A percentile compares a stretch with the other conserved stretches of the same genome.
Evolutionary conservation across 768 basidiomycete species (phyloP).

Genomic region (Omphalotus guepiniiformis): DNA sequence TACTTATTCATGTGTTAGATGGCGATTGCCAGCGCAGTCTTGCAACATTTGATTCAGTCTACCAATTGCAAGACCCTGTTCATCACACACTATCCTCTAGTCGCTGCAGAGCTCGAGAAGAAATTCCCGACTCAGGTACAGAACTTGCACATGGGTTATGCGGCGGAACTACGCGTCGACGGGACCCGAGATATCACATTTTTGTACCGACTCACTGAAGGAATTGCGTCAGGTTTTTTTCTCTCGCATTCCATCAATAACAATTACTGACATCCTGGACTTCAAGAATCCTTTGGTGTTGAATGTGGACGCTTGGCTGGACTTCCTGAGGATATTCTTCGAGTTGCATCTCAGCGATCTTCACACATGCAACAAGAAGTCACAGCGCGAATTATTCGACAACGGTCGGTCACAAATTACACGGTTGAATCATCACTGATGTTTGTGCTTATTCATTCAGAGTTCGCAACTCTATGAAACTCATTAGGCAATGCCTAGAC

Average conservation of each 20-base stretch:
- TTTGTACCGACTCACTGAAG: constrained; percentile 69
- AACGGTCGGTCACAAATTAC: constrained; percentile 37
- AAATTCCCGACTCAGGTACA: constrained; percentile 57
- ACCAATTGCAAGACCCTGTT: constrained; percentile 76
- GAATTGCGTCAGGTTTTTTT: constrained; percentile 55
- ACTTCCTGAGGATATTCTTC: constrained; percentile 66
- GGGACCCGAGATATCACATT: constrained; percentile 82
- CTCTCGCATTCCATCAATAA: background rate
- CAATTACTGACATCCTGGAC: background rate
- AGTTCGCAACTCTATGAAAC: background rate
- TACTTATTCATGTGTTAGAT: constrained; percentile 44
- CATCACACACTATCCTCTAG: constrained; percentile 91
- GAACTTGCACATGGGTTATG: constrained; percentile 87
- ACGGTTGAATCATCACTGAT: background rate
- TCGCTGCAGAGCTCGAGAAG: constrained; percentile 64
- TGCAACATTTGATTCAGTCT: constrained; percentile 61
- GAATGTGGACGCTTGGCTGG: constrained; percentile 90
- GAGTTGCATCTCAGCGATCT: constrained; percentile 53
- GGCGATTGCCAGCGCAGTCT: constrained; percentile 81
- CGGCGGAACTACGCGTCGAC: constrained; percentile 61
- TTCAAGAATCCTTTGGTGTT: constrained; percentile 77
- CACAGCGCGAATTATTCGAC: constrained; percentile 29
- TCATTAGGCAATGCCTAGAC: background rate
- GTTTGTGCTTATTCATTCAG: background rate
- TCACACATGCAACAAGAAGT: constrained; percentile 51